Base-by-base conservation (phyloP, 1,284 basidiomycete species). In the Irpex sp. region DNA sequence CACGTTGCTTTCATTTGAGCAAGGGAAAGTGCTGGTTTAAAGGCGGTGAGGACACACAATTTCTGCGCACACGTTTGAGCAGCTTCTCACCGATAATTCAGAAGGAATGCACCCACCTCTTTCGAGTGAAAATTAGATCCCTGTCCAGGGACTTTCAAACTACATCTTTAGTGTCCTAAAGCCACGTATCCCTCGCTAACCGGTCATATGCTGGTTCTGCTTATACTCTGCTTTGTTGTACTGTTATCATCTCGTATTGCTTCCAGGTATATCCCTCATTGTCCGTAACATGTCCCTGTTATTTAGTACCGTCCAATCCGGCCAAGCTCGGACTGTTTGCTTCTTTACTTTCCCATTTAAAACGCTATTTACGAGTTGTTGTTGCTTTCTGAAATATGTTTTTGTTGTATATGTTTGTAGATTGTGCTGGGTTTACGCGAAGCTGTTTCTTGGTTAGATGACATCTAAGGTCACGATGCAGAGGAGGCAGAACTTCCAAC, bases 11-110 rank as follows among this genome's bases (percentile, higher is more conserved):
- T 63, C 74, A 76, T 66, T 67, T 72, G 11, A 70, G 69, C 67
- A 76, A 80, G 68, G 89, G 89, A 47, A 92, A 89, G 75, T 92
- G 90, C 71, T 90, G 90, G 88, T 92, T 92, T 76, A 91, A 91
- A 81, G 88, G 87, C 72, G 83, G 89, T 90, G 68, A 66, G 86
- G 77, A 4, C 36, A 7, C 17, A 15, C 53, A 55, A 21, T 35
- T 9, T 35, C 17, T 55, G 4, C 3, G 53, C 33, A 9, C 33
- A 13, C 21, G 50, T 17, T 9, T 33, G 33, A 8, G 39, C 15
- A 43, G 53, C 6, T 55, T 55, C 21, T 55, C 19, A 35, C 21
- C 53, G 53, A 11, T 31, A 26, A 8, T 15, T 7, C 9, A 55
- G 53, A 55, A 9, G 26, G 53, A 50, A 65, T 65, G 64, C 60